Conservation (phyloP, 495 filamentous ascomycete species). For the Penicilliopsis zonata region DNA sequence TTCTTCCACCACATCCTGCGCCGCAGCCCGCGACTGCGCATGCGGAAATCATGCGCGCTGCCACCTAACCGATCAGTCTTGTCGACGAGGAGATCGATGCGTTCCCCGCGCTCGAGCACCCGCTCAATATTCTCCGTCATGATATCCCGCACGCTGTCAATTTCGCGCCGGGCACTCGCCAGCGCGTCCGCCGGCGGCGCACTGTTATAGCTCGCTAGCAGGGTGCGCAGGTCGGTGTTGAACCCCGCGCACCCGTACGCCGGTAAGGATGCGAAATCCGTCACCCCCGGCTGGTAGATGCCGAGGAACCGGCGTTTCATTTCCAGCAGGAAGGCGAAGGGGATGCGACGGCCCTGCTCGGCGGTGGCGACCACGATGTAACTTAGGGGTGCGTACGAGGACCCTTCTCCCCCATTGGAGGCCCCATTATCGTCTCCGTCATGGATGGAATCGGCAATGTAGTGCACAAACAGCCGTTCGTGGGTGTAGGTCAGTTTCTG, state of each 20-base stretch:
- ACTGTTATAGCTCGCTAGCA: constrained; percentile 80
- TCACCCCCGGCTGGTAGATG: constrained; percentile 52
- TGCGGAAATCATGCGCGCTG: constrained; percentile 75
- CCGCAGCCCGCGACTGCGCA: constrained; percentile 74
- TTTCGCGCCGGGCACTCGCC: constrained; percentile 69
- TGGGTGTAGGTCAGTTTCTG: constrained; percentile 93
- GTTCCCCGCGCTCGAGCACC: constrained; percentile 84
- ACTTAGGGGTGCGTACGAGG: constrained; percentile 64
- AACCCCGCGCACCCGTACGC: constrained; percentile 86
- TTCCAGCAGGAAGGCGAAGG: constrained; percentile 86
- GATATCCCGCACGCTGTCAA: constrained; percentile 85
- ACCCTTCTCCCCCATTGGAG: constrained; percentile 14
- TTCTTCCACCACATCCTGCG: constrained; percentile 99
- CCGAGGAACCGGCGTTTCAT: constrained; percentile 79
- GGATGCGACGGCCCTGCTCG: constrained; percentile 70
- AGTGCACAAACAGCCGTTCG: constrained; percentile 85
- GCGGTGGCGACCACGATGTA: constrained; percentile 74
- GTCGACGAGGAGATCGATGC: constrained; percentile 90
- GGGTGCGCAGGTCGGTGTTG: constrained; percentile 59
- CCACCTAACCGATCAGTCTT: constrained; percentile 90
- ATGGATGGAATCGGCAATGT: constrained; percentile 76
- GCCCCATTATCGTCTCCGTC: constrained; percentile 28
- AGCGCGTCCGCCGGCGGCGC: constrained; percentile 77
- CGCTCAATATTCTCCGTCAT: constrained; percentile 99
- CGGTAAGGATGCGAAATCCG: constrained; percentile 65